Evolutionary conservation across 441 rosid species (phyloP).

Genomic region (Adansonia grandidieri): DNA sequence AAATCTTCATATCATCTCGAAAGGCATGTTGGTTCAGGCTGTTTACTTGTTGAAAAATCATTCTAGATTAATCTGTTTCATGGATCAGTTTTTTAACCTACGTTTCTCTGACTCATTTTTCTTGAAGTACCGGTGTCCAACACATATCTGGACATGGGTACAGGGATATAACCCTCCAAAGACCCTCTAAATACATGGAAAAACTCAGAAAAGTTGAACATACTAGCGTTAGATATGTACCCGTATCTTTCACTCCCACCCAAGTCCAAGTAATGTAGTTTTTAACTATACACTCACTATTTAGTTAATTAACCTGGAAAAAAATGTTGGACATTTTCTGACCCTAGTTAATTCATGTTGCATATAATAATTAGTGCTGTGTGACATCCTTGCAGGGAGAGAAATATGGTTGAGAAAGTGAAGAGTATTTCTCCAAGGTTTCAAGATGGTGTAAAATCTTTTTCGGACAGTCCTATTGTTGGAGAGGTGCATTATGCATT

Average conservation of each 20-base stretch:
- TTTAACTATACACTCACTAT: background rate
- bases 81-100: no score
- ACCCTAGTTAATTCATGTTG: background rate
- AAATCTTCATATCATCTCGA: background rate
- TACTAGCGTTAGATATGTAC: no score
- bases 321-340: background rate
- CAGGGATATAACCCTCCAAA: no score
- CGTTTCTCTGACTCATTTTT: no score
- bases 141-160: no score
- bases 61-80: no score
- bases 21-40: background rate
- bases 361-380: background rate
- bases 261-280: no score
- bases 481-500: slow-evolving; percentile 67
- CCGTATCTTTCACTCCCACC: no score
- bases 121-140: no score
- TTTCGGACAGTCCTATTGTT: slow-evolving; percentile 73
- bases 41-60: no score
- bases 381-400: slow-evolving; percentile 60
- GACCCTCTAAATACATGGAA: no score
- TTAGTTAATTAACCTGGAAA: slow-evolving; percentile 9
- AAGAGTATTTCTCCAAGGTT: slow-evolving; percentile 61
- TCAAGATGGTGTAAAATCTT: slow-evolving; percentile 90
- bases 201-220: no score
- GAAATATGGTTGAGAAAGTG: slow-evolving; percentile 65